Conservation (phyloP, 345 rosid species). For the Corymbia maculata region DNA sequence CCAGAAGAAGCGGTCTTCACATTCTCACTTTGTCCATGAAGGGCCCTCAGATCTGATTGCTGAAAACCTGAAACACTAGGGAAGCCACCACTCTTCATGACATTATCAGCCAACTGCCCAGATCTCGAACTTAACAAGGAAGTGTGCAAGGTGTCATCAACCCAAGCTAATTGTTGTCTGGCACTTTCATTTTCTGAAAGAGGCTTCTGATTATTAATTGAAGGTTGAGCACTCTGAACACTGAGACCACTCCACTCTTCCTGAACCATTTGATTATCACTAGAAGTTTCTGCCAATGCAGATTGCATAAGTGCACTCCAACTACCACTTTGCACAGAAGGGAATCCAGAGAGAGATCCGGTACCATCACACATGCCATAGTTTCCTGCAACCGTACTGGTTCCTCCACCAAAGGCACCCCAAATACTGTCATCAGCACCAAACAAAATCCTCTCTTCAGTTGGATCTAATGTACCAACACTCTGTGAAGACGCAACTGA, state of each 20-base stretch:
- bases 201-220: conserved; percentile 18
- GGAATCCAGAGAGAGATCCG: conserved; percentile 22
- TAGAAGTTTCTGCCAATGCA: conserved; percentile 82
- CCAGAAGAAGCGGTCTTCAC: neutral
- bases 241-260: conserved; percentile 75
- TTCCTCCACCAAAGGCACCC: conserved; percentile 34
- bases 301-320: conserved; percentile 98
- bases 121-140: conserved; percentile 24
- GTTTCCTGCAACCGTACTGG: conserved; percentile 34
- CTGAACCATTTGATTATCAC: conserved; percentile 47
- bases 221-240: conserved; percentile 34
- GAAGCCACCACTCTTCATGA: conserved; percentile 20
- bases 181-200: conserved; percentile 20
- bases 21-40: conserved; percentile 13
- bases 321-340: conserved; percentile 69
- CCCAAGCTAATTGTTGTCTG: conserved; percentile 44
- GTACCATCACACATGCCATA: conserved; percentile 32
- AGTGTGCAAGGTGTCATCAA: conserved; percentile 31
- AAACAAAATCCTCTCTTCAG: conserved; percentile 71
- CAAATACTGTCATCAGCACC: conserved; percentile 55
- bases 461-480: conserved; percentile 64
- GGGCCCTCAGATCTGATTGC: conserved; percentile 21
- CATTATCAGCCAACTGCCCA: conserved; percentile 6
- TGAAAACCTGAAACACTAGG: conserved; percentile 12
- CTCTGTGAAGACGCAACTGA: conserved; percentile 35